Evolutionary conservation across 1,284 basidiomycete genomes (phyloP), one percentile per base, ranked within the genome.

Genomic region (Stygiomarasmius scandens): DNA sequence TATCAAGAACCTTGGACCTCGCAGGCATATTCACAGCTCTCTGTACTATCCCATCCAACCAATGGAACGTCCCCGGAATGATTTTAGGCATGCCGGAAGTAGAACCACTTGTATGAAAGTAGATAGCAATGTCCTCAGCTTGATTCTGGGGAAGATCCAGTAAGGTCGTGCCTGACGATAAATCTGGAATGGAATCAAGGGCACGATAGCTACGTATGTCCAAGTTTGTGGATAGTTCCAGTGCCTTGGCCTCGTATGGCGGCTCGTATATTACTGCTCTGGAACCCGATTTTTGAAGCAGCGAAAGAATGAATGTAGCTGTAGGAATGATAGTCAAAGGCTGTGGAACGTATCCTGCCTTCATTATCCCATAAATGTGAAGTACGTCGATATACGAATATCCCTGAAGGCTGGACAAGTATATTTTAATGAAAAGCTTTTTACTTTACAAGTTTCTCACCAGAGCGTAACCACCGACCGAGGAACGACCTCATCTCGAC

Each of bases 71-170:
- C 61, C 82, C 84, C n/a, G 83, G 85, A 0, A 89, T 80, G 19
- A 89, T 77, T 66, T 87, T 89, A 1, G 87, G 87, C 49, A 78
- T 80, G 29, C 86, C 86, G 24, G 85, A 86, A 20, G 85, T 88
- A 49, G 85, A 86, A 25, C 86, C 86, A 58, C 83, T 85, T 2
- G 86, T 88, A 66, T 89, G 86, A 70, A 86, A 86, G 54, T 86
- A 77, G 72, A 87, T 83, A 10, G 79, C 68, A 12, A 65, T 57
- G 25, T 73, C 70, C 14, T 64, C 59, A 2, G 56, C 57, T 14
- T 54, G 45, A 2, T 59, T 63, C 0, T 52, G 27, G 4, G 61
- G 62, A 2, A 65, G 51, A 25, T 60, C 49, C 22, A 52, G 56
- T 16, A 66, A 56, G n/a, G 46, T 20, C 6, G 19, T 41, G 4